Evolutionary conservation across 371 early-diverging fungal species (phyloP).

Genomic region (Fennellomyces sp.): DNA sequence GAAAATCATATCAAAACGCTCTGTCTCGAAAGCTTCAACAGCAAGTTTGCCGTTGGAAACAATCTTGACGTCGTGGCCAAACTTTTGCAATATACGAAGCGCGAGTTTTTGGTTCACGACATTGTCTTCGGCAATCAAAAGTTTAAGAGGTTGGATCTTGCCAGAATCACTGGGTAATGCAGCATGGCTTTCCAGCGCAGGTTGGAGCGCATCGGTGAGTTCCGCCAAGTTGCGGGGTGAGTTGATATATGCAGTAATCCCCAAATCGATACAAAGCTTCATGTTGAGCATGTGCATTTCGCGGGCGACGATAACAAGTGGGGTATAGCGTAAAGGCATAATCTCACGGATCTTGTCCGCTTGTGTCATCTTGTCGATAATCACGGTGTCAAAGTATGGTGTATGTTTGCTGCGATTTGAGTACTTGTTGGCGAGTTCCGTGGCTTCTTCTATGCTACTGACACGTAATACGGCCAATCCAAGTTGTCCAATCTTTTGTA

Average conservation of each 20-base stretch:
- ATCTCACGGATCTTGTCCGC: constrained; percentile 52
- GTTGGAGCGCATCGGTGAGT: constrained; percentile 62
- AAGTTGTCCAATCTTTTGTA: constrained; percentile 19
- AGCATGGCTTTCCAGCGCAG: constrained; percentile 68
- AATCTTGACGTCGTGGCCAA: constrained; percentile 70
- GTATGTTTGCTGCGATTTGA: constrained; percentile 18
- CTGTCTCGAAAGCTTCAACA: constrained; percentile 64
- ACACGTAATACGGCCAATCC: constrained; percentile 24
- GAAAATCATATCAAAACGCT: constrained; percentile 67
- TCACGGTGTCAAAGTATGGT: constrained; percentile 44
- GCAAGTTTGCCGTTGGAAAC: constrained; percentile 76
- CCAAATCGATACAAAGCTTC: constrained; percentile 67
- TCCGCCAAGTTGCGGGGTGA: constrained; percentile 58
- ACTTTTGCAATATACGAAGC: constrained; percentile 70
- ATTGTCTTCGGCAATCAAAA: constrained; percentile 82
- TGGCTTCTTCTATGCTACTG: constrained; percentile 42
- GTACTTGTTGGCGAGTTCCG: constrained; percentile 21
- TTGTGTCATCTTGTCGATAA: constrained; percentile 38
- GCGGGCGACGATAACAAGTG: constrained; percentile 59
- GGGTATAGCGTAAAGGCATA: constrained; percentile 57
- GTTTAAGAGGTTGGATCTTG: constrained; percentile 57
- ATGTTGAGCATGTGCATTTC: constrained; percentile 54
- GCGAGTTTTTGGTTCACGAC: constrained; percentile 81
- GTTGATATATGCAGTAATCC: constrained; percentile 68
- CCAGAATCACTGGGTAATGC: constrained; percentile 55